Evolutionary conservation across 2,329 filamentous ascomycete species (phyloP).

Genomic region (Myriosclerotinia scirpicola): DNA sequence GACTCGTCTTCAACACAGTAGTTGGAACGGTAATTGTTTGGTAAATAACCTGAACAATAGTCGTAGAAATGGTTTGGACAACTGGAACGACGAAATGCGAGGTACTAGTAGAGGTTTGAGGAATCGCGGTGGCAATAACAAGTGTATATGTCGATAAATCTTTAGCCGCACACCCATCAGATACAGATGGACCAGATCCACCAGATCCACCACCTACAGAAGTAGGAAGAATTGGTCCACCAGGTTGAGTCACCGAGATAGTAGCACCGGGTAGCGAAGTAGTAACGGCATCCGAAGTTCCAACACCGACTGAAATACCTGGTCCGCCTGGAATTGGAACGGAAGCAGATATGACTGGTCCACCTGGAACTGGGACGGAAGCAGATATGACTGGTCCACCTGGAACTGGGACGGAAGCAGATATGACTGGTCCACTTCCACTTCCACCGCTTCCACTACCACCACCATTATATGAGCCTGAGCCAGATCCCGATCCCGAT

Average conservation of each 20-base stretch:
- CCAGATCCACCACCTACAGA: not conserved
- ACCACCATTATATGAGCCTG: not conserved
- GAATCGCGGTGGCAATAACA: not conserved
- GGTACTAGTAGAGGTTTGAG: not conserved
- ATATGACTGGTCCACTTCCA: not conserved
- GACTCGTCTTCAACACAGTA: constrained; percentile 14
- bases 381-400: not conserved
- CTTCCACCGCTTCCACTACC: not conserved
- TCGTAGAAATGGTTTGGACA: constrained; percentile 11
- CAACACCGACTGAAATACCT: not conserved
- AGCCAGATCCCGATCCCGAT: not conserved
- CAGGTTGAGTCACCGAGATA: constrained; percentile 1
- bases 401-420: constrained; percentile 9
- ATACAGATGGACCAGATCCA: not conserved
- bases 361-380: not conserved
- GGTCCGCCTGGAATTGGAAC: not conserved
- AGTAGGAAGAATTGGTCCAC: not conserved
- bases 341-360: not conserved
- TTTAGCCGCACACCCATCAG: not conserved
- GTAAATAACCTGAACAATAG: constrained; percentile 7
- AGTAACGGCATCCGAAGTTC: constrained; percentile 17
- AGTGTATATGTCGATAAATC: constrained; percentile 13
- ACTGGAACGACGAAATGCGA: constrained; percentile 1
- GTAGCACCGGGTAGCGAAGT: constrained; percentile 3
- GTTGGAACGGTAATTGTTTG: constrained; percentile 8